Evolutionary conservation across 768 basidiomycete genomes (phyloP).

Genomic region (Lentinus brumalis): DNA sequence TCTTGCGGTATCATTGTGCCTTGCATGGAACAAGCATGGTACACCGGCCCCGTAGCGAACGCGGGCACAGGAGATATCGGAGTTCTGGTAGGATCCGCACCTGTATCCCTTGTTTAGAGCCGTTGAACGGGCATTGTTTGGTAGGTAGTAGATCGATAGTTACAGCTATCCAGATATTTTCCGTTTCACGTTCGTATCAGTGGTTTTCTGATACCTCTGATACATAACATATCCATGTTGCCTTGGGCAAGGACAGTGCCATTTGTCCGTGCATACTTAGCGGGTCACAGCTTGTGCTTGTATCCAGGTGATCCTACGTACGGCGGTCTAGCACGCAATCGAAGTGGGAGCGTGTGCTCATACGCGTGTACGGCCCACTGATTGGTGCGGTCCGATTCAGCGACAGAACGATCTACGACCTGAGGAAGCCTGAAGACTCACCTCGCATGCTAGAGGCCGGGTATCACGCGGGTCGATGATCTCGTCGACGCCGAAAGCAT

Average conservation of each 20-base stretch:
- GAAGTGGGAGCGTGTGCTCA: constrained; percentile 5
- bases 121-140: constrained; percentile 28
- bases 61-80: constrained; percentile 51
- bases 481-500: constrained; percentile 20
- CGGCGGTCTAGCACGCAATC: too few relatives aligned
- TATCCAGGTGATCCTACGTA: too few relatives aligned
- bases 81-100: constrained; percentile 41
- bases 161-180: neutral
- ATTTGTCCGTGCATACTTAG: too few relatives aligned
- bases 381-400: neutral
- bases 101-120: constrained; percentile 35
- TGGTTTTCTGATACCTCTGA: too few relatives aligned
- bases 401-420: too few relatives aligned
- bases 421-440: neutral
- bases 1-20: constrained; percentile 43
- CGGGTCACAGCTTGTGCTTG: constrained; percentile 15
- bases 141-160: constrained; percentile 5
- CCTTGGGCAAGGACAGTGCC: too few relatives aligned
- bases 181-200: too few relatives aligned
- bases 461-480: constrained; percentile 23
- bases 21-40: constrained; percentile 57
- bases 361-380: constrained; percentile 21
- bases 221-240: too few relatives aligned
- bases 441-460: constrained; percentile 18
- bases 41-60: constrained; percentile 48